Conservation (phyloP, 371 early-diverging fungal genomes). For the Amoeboaphelidium protococcarum region DNA sequence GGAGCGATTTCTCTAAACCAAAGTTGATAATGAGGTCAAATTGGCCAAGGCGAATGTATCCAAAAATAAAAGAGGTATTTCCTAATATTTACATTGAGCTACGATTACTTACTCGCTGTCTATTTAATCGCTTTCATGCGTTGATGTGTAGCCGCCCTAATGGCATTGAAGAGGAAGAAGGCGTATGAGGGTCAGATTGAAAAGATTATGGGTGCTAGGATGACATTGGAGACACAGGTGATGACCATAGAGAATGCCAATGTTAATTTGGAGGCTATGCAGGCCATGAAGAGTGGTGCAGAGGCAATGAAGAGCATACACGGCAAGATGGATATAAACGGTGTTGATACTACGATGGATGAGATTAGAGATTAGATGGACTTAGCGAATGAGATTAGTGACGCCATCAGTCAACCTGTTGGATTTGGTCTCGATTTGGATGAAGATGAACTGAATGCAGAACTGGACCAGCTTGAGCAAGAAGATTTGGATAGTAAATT, state of each 20-base stretch:
- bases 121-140: no score
- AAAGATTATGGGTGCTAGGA: constrained; percentile 56
- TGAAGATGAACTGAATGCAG: constrained; percentile 74
- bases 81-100: no score
- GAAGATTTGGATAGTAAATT: constrained; percentile 68
- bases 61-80: constrained; percentile 65
- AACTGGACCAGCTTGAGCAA: constrained; percentile 80
- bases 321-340: constrained; percentile 63
- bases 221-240: constrained; percentile 82
- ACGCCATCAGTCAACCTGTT: constrained; percentile 72
- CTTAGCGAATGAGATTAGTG: constrained; percentile 73
- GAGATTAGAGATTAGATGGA: constrained; percentile 93
- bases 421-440: constrained; percentile 40
- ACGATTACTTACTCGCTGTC: no score
- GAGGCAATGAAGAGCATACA: constrained; percentile 83
- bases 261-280: constrained; percentile 80
- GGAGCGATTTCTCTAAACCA: constrained; percentile 52
- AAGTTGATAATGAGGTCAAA: constrained; percentile 63
- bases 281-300: constrained; percentile 79
- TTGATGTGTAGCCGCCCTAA: constrained; percentile 71
- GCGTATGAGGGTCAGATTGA: constrained; percentile 56
- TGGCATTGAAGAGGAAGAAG: constrained; percentile 83
- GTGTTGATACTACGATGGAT: constrained; percentile 87
- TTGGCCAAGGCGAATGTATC: constrained; percentile 65
- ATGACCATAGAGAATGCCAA: constrained; percentile 90